Evolutionary conservation across 495 filamentous ascomycete genomes (phyloP), one percentile per base, ranked within the genome.

Genomic region (Xylaria palmicola): DNA sequence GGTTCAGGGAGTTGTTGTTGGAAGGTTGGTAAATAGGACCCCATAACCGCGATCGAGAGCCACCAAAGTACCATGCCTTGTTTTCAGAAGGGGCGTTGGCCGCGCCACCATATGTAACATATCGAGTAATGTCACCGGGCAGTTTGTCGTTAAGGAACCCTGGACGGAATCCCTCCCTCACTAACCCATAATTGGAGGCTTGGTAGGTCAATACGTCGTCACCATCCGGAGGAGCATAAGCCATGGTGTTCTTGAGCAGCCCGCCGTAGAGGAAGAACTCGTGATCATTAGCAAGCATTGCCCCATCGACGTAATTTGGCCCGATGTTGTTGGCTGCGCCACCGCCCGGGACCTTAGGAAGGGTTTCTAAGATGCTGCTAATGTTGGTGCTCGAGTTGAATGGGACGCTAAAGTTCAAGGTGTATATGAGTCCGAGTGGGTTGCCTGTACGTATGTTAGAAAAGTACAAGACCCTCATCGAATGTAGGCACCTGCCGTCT

Each of bases 71-170:
- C 75, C 86, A 92, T 0, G 83, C 87, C 54, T 83, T 78, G 60
- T 91, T 88, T 71, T 92, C 88, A 8, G 88, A 90, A 0, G 88
- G 87, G 5, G 83, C 85, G 12, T 79, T 88, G 7, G 80, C 86
- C 0, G 78, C 81, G 1, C 81, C 88, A 10, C 88, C 89, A 60
- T 81, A 83, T 5, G 87, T 83, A 41, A 92, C 67, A 66, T 86
- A 90, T 37, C 82, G 78, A 3, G 85, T 90, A 34, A 90, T 59
- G 26, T 66, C 68, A 8, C 63, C 41, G 0, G 81, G 67, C 0
- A 87, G 74, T 6, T 65, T 17, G 6, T 64, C 63, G 8, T 67
- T 45, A 26, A 69, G 12, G 65, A 81, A 84, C 9, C 76, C 74
- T 0, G 74, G 61, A n/a, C 29, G 10, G 72, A 84, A 85, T 8